Base-by-base conservation (phyloP, 352 stramenopile species). In the Albugo laibachii region DNA sequence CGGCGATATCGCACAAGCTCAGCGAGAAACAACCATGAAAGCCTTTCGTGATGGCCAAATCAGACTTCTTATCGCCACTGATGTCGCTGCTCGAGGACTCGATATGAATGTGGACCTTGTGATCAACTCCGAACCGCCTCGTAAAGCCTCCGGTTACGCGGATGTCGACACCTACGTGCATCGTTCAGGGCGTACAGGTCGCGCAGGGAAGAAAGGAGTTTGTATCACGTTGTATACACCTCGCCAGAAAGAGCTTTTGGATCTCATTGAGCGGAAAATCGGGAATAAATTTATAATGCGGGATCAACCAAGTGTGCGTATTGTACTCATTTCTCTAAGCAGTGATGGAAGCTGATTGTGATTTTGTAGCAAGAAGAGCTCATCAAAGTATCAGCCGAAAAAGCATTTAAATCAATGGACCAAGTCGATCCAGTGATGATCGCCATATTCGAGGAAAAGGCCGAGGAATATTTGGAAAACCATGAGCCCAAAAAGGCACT, bases 161-260 rank as follows among this genome's bases (percentile, higher is more conserved):
- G 92, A 98, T 59, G 81, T 92, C 3, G 94, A 99, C 58, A 97
- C 93, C 5, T 99, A 99, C 68, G 91, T 99, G 36, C 95, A 99
- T 63, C 80, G 95, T 41, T 96, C 86, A n/a, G 95, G 95, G 27
- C 83, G 95, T 49, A 97, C 95, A 1, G 95, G 95, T 39, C 83
- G 95, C 53, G 87, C 96, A 18, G 94, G 95, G 21, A 83, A 86
- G 50, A 95, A 95, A 56, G 95, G 95, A 41, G 83, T 96, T 53
- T 97, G 95, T 58, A 87, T 99, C 57, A 98, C 93, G 19, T 75
- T 99, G 37, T 97, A 94, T 62, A 95, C 81, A 19, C 63, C 63
- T 13, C 69, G 74, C 18, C 80, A 96, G 60, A 63, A 65, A 16
- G 75, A 87, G 21, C 47, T 69, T 15, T 47, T 96, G 18, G 54